Percentiles rank a stretch among this genome's conserved stretches.
Conservation (phyloP, 768 basidiomycete species). For the Leccinum sublutescens region DNA sequence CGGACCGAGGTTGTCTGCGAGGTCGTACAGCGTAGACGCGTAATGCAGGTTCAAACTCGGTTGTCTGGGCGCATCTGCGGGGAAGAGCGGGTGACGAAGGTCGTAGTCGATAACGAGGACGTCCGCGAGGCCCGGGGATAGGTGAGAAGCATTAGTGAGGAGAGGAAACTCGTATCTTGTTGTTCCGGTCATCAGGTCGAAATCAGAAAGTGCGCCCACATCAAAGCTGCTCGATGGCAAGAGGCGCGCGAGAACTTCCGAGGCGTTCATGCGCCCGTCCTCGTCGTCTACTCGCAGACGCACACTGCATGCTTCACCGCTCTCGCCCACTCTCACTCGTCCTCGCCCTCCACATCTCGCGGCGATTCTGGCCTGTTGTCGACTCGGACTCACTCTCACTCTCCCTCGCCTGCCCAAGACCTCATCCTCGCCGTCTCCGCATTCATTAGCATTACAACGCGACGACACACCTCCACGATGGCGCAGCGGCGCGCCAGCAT, state of each 20-base stretch:
- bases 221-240: slow-evolving; percentile 13
- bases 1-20: slow-evolving; percentile 39
- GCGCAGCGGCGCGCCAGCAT: no score
- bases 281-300: no score
- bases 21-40: slow-evolving; percentile 39
- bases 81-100: slow-evolving; percentile 47
- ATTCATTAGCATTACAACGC: no score
- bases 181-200: slow-evolving; percentile 13
- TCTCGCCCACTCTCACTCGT: no score
- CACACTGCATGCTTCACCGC: no score
- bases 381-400: no score
- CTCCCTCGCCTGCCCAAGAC: no score
- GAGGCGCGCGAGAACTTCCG: slow-evolving; percentile 14
- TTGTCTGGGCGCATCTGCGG: not conserved
- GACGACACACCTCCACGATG: no score
- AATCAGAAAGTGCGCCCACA: not conserved
- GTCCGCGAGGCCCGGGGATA: slow-evolving; percentile 16
- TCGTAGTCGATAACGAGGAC: slow-evolving; percentile 54
- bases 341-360: no score
- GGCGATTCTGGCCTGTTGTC: no score
- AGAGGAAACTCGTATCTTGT: slow-evolving; percentile 6
- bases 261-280: slow-evolving; percentile 3
- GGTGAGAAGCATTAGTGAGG: slow-evolving; percentile 3
- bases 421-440: no score
- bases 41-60: slow-evolving; percentile 37